phyloP scores from a whole-genome alignment of 106 monocot genomes.

The Platanthera guangdongensis region DNA sequence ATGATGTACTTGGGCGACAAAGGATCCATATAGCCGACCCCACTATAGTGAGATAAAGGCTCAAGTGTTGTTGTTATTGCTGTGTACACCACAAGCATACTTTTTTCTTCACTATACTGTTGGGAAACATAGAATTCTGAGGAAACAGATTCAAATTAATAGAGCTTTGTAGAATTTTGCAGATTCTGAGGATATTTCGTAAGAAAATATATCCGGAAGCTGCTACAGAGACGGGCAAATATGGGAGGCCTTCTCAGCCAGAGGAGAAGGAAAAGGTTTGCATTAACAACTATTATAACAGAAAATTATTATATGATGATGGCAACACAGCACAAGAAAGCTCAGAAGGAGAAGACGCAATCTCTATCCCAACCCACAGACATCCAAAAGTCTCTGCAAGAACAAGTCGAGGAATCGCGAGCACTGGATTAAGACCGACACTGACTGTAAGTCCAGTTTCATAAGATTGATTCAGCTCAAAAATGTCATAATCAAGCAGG shows the following conservation, averaged over 20 bases:
- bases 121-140: too few relatives aligned
- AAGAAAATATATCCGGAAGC: not conserved
- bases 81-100: too few relatives aligned
- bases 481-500: too few relatives aligned
- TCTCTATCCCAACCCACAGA: not conserved
- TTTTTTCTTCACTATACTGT: too few relatives aligned
- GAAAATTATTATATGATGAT: not conserved
- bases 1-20: too few relatives aligned
- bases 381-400: not conserved
- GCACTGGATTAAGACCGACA: slow-evolving; percentile 2
- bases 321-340: too few relatives aligned
- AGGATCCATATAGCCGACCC: too few relatives aligned
- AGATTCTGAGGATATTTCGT: not conserved
- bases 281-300: not conserved
- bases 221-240: not conserved
- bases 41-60: too few relatives aligned
- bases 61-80: too few relatives aligned
- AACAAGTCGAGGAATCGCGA: not conserved
- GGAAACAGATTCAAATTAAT: not conserved
- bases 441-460: not conserved
- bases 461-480: too few relatives aligned
- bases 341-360: too few relatives aligned
- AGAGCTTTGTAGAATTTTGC: not conserved
- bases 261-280: not conserved
- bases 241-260: not conserved